Base-by-base conservation (phyloP, 768 basidiomycete genomes). In the Mycena leptocephala region DNA sequence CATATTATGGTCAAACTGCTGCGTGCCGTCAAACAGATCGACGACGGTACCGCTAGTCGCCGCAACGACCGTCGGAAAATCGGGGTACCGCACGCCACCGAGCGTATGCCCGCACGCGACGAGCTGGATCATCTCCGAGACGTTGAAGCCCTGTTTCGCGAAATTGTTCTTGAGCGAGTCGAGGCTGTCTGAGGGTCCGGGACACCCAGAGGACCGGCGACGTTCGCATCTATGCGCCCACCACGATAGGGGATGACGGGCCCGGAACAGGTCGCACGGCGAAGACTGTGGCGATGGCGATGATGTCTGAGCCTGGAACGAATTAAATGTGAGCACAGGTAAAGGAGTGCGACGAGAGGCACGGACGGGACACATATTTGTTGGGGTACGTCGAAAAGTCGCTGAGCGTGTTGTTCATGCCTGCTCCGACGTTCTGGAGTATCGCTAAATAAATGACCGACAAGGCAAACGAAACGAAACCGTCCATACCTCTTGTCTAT, bases 21-120 rank as follows among this genome's bases (percentile, higher is more conserved):
- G 77, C 8, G 80, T 82, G 39, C 88, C 85, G 73, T 90, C 89
- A 72, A 88, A 90, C 26, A 81, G 69, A 20, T 80, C 74, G 61
- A 89, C 83, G 22, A 82, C 80, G 0, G 84, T 84, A 56, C 82
- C 79, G 6, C 78, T 76, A 26, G 80, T 80, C 22, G 86, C 81
- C 22, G 87, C 76, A 7, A 89, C 88, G 14, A 89, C 82, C n/a
- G 80, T 78, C 4, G 90, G 89, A 65, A 89, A 89, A 68, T 88
- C 88, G 4, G 85, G 79, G 75, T 86, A 88, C 46, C 89, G 86
- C 7, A 90, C 88, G 53, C 88, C 87, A 71, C 90, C 90, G 67
- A 90, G 83, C 10, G 89, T 88, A 77, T 91, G 90, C 6, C 90
- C 90, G 76, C 90, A 91, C 3, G 89, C 88, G 26, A 87, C 86